A percentile compares a stretch with the other conserved stretches of the same genome.
Evolutionary conservation across 257 asterid species (phyloP).

Genomic region (Anisodus acutangulus): DNA sequence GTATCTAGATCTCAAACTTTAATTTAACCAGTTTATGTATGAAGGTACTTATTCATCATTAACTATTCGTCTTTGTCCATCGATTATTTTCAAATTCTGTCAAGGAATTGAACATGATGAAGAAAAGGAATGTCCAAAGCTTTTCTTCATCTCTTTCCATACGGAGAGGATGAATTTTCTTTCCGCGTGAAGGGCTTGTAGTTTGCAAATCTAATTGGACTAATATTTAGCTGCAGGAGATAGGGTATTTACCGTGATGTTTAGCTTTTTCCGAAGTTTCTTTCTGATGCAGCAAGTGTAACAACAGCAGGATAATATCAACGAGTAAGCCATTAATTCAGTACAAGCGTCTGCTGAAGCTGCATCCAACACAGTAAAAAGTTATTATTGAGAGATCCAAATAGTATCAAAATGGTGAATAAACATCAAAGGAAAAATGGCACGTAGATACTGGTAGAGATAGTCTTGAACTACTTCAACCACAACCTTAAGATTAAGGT

Average conservation of each 20-base stretch:
- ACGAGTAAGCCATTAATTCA: conserved; percentile 86
- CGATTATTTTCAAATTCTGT: background rate
- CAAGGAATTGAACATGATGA: conserved; percentile 1
- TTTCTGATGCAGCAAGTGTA: conserved; percentile 82
- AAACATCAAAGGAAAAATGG: background rate
- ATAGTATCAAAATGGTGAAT: background rate
- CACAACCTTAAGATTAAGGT: background rate
- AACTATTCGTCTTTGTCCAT: background rate
- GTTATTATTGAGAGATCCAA: background rate
- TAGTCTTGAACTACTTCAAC: background rate
- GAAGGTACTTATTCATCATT: background rate
- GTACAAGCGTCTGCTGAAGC: conserved; percentile 85
- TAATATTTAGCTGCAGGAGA: background rate
- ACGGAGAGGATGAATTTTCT: background rate
- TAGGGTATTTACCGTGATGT: conserved; percentile 53
- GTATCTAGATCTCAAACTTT: background rate
- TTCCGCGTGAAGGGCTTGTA: background rate
- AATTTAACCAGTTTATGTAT: background rate
- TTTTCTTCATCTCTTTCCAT: background rate
- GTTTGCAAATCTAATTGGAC: background rate
- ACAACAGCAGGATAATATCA: conserved; percentile 85
- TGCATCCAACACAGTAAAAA: conserved; percentile 41
- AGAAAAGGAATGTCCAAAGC: background rate
- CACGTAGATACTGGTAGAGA: background rate
- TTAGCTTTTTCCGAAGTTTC: conserved; percentile 69